Evolutionary conservation across 2,329 filamentous ascomycete species (phyloP), one percentile per base, ranked within the genome.

Genomic region (Exophiala xenobiotica): DNA sequence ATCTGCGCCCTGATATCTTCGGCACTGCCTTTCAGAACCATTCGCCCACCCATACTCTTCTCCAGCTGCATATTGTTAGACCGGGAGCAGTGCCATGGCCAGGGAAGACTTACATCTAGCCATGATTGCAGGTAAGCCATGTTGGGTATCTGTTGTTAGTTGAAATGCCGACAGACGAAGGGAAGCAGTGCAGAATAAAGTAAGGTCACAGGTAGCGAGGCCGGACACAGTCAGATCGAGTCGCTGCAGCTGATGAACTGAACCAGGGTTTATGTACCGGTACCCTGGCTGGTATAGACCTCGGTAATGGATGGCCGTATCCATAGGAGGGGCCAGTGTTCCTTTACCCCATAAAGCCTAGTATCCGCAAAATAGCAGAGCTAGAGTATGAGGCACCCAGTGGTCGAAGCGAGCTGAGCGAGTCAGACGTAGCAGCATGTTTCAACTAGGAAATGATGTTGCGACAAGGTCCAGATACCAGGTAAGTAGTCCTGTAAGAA

Each of bases 91-190:
- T 5, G 12, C 6, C 6, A 6, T 14, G 33, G 20, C 18, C 12
- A 9, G 24, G 9, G 37, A 12, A 41, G 22, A 53, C 55, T 6
- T 49, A 58, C 55, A 2, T 61, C 54, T 26, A 56, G 47, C 57
- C 59, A 61, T 49, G 56, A 59, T 41, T 59, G 40, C 31, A 54
- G 29, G 48, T 57, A 58, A 9, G 48, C 44, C 59, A 61, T 61
- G 5, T 19, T 50, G 46, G 19, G 7, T 40, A 12, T 6, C 6
- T 24, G 11, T 22, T 14, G 7, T 19, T n/a, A 23, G 22, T 23
- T 24, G 38, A 35, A 4, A 16, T 14, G 31, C n/a, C n/a, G 31
- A 6, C 5, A 6, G 11, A 35, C 12, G 31, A 35, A 35, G n/a
- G 3, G 11, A 14, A 16, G 5, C n/a, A n/a, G n/a, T n/a, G n/a